Evolutionary conservation across 768 basidiomycete genomes (phyloP).

Genomic region (Termitomyces sp.): DNA sequence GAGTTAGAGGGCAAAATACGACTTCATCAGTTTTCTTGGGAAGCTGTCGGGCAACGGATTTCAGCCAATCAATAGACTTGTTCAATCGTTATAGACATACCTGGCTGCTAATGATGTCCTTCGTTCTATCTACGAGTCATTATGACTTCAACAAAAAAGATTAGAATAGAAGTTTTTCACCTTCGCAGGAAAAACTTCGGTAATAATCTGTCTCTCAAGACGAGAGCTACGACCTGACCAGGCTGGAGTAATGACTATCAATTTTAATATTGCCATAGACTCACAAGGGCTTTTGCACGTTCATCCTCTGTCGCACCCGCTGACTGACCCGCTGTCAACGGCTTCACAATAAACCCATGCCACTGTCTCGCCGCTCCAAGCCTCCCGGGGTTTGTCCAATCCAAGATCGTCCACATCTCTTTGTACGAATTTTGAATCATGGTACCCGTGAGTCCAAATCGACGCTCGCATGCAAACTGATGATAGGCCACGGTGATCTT

Average conservation of each 20-base stretch:
- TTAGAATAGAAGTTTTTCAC: constrained; percentile 24
- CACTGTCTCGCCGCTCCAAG: constrained; percentile 74
- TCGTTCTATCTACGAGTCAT: constrained; percentile 42
- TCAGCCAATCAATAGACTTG: background rate
- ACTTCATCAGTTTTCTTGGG: constrained; percentile 88
- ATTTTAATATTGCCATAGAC: constrained; percentile 8
- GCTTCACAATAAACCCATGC: constrained; percentile 64
- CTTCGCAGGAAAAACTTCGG: constrained; percentile 83
- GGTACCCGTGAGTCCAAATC: constrained; percentile 87
- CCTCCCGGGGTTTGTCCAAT: constrained; percentile 84
- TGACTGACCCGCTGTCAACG: constrained; percentile 65
- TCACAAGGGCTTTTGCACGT: constrained; percentile 45
- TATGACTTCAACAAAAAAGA: background rate
- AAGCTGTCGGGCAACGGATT: constrained; percentile 39
- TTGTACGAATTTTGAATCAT: constrained; percentile 80
- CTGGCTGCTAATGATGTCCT: constrained; percentile 69
- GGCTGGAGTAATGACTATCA: background rate
- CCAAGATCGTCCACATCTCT: constrained; percentile 88
- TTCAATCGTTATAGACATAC: constrained; percentile 21
- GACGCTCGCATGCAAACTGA: constrained; percentile 54
- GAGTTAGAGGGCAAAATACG: constrained; percentile 87
- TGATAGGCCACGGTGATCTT: constrained; percentile 66
- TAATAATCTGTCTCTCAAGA: constrained; percentile 61
- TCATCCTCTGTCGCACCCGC: constrained; percentile 58
- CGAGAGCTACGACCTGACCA: constrained; percentile 49